Base-by-base conservation (phyloP, 2,329 filamentous ascomycete genomes). In the Nakataea oryzae region DNA sequence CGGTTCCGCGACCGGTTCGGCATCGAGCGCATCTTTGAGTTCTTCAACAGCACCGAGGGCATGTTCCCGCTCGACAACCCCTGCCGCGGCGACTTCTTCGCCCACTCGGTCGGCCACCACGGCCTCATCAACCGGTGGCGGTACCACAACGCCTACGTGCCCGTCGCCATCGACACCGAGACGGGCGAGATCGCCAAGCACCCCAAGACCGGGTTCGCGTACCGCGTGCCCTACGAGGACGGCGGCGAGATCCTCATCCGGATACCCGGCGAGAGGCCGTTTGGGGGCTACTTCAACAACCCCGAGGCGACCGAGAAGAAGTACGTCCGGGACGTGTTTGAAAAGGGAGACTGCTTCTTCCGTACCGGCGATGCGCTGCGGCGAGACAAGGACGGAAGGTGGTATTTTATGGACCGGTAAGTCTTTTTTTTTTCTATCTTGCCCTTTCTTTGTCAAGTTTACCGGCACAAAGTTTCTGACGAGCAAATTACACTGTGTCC, bases 31-130 rank as follows among this genome's bases (percentile, higher is more conserved):
- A 83, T 93, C 2, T 78, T 76, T 64, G 89, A 93, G 72, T 91
- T 93, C 74, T 93, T 91, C 78, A 89, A 88, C 71, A 89, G 86
- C 63, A 90, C 87, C 1, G 89, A 93, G 72, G 87, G 88, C 32
- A 79, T 90, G 59, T 81, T 92, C 67, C 72, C 73, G 0, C 74
- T 91, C 12, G 72, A 85, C 62, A 89, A 89, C 68, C 72, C 79
- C 27, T 82, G 81, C 61, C 76, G 79, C 61, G 83, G 88, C 1
- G 84, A 86, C 28, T 91, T 85, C 70, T 78, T 81, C 4, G 79
- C 83, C 8, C 81, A 83, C 5, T 79, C 82, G 30, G 87, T 93
- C 3, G 89, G 89, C 1, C 87, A 91, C 67, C 87, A 92, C 67
- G 89, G 89, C 2, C 72, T 81, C 2, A 70, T 92, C 54, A 71